phyloP scores from a whole-genome alignment of 305 asterid genomes.

The Fraxinus platypoda region DNA sequence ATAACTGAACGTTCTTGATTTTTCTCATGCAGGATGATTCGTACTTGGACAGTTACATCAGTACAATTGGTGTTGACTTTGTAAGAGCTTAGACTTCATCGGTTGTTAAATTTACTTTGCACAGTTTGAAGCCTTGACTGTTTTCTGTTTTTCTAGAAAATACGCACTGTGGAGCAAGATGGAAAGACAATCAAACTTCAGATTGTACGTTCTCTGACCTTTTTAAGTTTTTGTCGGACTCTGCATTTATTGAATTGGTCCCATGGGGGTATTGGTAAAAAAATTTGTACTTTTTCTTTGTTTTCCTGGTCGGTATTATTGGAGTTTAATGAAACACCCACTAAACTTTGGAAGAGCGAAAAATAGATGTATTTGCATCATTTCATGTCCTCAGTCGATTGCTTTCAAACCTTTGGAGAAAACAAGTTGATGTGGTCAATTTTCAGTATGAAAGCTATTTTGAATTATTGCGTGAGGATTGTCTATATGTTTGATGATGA shows the following conservation, averaged over 20 bases:
- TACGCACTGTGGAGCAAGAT: constrained; percentile 56
- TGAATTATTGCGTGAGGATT: background rate
- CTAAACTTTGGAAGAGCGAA: background rate
- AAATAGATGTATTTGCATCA: background rate
- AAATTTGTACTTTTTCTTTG: background rate
- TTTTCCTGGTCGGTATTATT: background rate
- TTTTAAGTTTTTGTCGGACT: background rate
- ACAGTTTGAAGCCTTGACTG: background rate
- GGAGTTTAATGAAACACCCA: background rate
- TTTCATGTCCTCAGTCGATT: background rate
- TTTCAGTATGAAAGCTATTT: background rate
- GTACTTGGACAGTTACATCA: constrained; percentile 78
- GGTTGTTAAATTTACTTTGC: constrained; percentile 12
- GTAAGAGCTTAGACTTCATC: constrained; percentile 37
- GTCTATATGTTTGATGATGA: background rate
- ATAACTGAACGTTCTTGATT: background rate
- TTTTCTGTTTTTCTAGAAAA: constrained; percentile 49
- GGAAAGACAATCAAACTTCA: constrained; percentile 53
- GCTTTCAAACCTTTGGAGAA: background rate
- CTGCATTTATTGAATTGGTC: background rate
- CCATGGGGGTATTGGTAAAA: constrained; percentile 9
- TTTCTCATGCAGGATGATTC: constrained; percentile 60
- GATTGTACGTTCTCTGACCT: constrained; percentile 31
- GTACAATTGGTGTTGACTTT: constrained; percentile 85
- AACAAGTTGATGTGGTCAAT: background rate